Conservation (phyloP, 306 rosid species). For the Lathyrus sativus region DNA sequence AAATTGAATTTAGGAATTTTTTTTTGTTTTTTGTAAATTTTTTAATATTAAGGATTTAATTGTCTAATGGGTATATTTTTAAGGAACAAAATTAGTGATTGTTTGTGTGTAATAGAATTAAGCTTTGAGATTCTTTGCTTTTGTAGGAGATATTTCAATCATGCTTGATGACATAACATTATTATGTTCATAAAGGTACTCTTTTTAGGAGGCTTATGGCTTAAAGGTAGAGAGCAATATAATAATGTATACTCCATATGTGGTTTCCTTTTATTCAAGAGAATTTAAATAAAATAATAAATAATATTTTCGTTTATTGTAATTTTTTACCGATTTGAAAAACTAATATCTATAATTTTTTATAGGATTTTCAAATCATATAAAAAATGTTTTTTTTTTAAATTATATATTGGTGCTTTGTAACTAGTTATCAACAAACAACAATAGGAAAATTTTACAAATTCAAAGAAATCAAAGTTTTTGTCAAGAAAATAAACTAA, state of each 20-base stretch:
- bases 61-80: neutral
- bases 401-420: neutral
- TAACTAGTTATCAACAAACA: neutral
- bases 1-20: neutral
- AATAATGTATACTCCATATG: neutral
- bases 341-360: too few species aligned
- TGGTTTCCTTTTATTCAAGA: neutral
- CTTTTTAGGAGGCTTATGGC: constrained; percentile 33
- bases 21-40: neutral
- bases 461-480: constrained; percentile 17
- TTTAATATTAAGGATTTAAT: neutral
- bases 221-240: constrained; percentile 14
- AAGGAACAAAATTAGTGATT: neutral
- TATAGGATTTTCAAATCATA: too few species aligned
- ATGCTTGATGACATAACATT: constrained; percentile 26
- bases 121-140: constrained; percentile 43
- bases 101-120: constrained; percentile 17
- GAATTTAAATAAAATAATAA: too few species aligned
- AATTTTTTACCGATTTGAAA: too few species aligned
- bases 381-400: too few species aligned
- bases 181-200: constrained; percentile 4
- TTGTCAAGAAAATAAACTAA: neutral
- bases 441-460: constrained; percentile 1
- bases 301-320: too few species aligned
- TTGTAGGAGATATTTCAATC: constrained; percentile 39